Percentiles rank a stretch among this genome's conserved stretches.
Evolutionary conservation across 192 early-diverging fungal genomes (phyloP).

Genomic region (Linnemannia zychae): DNA sequence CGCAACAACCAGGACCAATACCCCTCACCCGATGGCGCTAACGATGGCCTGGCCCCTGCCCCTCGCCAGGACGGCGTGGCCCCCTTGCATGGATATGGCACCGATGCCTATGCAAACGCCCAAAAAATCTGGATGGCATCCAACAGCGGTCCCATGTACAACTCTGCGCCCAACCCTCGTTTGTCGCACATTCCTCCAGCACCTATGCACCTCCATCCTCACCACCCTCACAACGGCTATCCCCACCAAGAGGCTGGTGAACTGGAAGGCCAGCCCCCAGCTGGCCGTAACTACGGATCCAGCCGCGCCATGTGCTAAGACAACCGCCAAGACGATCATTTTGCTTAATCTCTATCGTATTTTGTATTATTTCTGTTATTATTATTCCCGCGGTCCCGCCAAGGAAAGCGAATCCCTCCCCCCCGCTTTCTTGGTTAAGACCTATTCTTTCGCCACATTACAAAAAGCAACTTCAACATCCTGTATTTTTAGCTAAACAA

Average conservation of each 20-base stretch:
- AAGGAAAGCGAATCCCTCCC: not conserved
- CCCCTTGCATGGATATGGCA: not conserved
- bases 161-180: constrained; percentile 24
- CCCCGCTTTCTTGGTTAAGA: not conserved
- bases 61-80: constrained; percentile 1
- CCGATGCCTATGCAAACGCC: not conserved
- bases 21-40: constrained; percentile 40
- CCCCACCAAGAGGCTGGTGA: constrained; percentile 6
- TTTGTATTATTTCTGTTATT: not conserved
- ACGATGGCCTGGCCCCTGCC: constrained; percentile 2
- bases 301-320: constrained; percentile 51
- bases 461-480: not conserved
- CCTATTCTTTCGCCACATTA: too few relatives aligned
- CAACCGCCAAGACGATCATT: not conserved
- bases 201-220: not conserved
- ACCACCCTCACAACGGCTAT: not conserved
- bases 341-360: constrained; percentile 7
- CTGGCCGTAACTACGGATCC: constrained; percentile 3
- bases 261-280: not conserved
- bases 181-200: constrained; percentile 22
- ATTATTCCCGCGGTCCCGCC: not conserved
- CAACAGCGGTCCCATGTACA: constrained; percentile 11
- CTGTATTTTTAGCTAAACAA: constrained; percentile 22
- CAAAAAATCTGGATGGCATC: constrained; percentile 32
- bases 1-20: constrained; percentile 48